Evolutionary conservation across 495 filamentous ascomycete genomes (phyloP).

Genomic region (Trypethelium eluteriae): DNA sequence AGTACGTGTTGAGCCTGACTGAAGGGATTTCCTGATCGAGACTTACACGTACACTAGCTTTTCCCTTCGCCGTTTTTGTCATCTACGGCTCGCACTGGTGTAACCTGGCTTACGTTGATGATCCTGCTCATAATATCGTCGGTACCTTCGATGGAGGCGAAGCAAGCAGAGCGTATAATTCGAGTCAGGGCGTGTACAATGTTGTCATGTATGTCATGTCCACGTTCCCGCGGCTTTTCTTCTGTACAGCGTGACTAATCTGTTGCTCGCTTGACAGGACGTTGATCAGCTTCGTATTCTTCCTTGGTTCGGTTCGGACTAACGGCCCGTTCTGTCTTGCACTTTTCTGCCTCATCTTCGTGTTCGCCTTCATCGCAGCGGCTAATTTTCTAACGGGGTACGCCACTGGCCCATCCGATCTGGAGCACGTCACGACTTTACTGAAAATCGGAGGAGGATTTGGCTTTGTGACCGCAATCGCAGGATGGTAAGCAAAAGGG

Average conservation of each 20-base stretch:
- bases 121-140: conserved; percentile 21
- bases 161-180: conserved; percentile 16
- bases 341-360: conserved; percentile 25
- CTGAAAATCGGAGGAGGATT: conserved; percentile 25
- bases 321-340: conserved; percentile 23
- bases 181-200: conserved; percentile 24
- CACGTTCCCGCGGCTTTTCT: neutral
- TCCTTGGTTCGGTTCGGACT: conserved; percentile 21
- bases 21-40: neutral
- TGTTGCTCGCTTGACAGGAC: conserved; percentile 8
- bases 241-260: neutral
- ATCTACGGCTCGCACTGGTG: conserved; percentile 26
- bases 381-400: conserved; percentile 20
- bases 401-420: conserved; percentile 14
- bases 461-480: conserved; percentile 21
- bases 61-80: conserved; percentile 27
- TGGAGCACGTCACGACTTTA: conserved; percentile 17
- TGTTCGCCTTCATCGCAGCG: conserved; percentile 27
- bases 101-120: conserved; percentile 22
- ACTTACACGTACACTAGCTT: conserved; percentile 14
- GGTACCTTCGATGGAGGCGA: conserved; percentile 20
- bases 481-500: conserved; percentile 20
- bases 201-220: conserved; percentile 21
- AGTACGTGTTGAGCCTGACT: neutral
- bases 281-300: conserved; percentile 23